Evolutionary conservation across 1,139 yeast genomes (phyloP).

Genomic region (Saccharomyces hybrid): DNA sequence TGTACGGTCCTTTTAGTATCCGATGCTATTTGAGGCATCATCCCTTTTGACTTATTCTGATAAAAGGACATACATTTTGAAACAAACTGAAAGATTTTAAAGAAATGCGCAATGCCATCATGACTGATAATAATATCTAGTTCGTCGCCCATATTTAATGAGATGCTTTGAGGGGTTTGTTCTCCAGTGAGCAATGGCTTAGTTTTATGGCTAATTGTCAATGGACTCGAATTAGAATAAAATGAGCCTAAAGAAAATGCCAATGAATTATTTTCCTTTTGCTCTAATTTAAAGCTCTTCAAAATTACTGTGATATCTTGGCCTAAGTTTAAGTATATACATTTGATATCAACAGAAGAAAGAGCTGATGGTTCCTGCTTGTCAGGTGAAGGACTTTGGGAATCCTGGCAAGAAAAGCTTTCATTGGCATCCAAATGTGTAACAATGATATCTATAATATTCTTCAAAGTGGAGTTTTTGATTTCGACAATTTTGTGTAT

Average conservation of each 20-base stretch:
- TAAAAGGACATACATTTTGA: neutral
- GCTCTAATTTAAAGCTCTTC: neutral
- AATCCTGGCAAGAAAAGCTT: neutral
- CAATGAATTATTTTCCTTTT: neutral
- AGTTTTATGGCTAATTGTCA: neutral
- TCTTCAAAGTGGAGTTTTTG: conserved; percentile 7
- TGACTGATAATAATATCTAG: neutral
- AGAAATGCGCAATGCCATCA: neutral
- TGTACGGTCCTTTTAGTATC: neutral
- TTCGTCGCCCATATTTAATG: neutral
- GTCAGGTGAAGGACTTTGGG: neutral
- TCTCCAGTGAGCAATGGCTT: neutral
- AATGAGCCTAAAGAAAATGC: neutral
- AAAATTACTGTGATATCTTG: neutral
- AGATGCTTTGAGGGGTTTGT: neutral
- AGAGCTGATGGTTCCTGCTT: neutral
- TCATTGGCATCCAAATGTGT: neutral
- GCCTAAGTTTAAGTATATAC: neutral
- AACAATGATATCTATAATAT: neutral
- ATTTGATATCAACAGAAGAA: neutral
- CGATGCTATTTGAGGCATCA: neutral
- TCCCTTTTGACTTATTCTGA: neutral
- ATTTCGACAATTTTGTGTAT: conserved; percentile 10
- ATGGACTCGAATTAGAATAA: neutral
- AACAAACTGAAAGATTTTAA: neutral